These are phyloP conservation scores for Vinca minor DNA, from an alignment of 257 asterid species.

Conservation along the genomic window DNA sequence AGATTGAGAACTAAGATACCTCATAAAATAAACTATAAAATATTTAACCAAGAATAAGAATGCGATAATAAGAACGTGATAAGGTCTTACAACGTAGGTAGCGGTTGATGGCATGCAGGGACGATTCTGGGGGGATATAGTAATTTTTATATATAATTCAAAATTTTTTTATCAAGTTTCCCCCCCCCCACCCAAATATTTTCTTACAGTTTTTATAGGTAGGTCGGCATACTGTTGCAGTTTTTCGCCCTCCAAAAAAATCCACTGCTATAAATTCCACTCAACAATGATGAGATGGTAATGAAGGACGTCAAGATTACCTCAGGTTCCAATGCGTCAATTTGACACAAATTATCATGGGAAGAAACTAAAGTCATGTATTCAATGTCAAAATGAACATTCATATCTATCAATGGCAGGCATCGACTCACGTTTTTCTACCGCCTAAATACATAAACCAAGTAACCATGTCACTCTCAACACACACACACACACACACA, in stretches of 20 bases:
- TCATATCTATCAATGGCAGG: background rate
- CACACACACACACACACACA: too few species aligned
- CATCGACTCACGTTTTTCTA: too few species aligned
- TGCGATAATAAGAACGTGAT: too few species aligned
- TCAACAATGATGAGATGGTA: constrained; percentile 68
- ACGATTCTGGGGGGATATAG: too few species aligned
- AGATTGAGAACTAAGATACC: background rate
- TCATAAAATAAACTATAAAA: background rate
- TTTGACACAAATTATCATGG: constrained; percentile 63
- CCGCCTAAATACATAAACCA: background rate
- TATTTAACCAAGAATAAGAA: background rate
- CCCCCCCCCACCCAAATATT: too few species aligned
- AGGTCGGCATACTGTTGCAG: too few species aligned
- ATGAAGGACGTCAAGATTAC: constrained; percentile 60
- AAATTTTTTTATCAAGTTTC: too few species aligned
- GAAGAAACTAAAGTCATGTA: constrained; percentile 61
- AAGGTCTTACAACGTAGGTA: constrained; percentile 71
- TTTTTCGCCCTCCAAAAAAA: too few species aligned
- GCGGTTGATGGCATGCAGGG: constrained; percentile 68
- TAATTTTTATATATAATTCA: too few species aligned
- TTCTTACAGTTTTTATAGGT: too few species aligned
- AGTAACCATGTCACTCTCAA: background rate
- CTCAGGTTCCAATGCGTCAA: constrained; percentile 72
- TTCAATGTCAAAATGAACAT: constrained; percentile 13
- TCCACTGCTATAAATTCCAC: constrained; percentile 71